A percentile compares a stretch with the other conserved stretches of the same genome.
phyloP scores from a whole-genome alignment of 768 basidiomycete species.

The Tricholoma sp. region DNA sequence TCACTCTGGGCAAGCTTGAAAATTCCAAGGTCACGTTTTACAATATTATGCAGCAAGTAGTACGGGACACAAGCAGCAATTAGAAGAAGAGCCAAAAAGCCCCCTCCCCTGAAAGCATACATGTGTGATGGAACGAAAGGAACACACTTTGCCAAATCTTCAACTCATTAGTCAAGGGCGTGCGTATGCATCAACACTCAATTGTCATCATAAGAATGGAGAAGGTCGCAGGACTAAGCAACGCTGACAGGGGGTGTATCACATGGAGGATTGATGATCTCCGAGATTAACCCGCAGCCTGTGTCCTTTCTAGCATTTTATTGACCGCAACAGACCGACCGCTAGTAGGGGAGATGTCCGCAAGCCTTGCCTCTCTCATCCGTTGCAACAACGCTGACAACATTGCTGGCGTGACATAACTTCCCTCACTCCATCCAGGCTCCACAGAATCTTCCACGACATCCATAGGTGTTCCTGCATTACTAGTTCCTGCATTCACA shows the following conservation, averaged over 20 bases:
- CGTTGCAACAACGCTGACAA: constrained; percentile 51
- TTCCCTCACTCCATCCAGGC: constrained; percentile 18
- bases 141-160: too few species aligned
- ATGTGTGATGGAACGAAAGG: not conserved
- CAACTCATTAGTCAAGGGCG: too few species aligned
- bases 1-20: too few species aligned
- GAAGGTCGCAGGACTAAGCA: too few species aligned
- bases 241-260: too few species aligned
- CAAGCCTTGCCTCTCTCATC: constrained; percentile 64
- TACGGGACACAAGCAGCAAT: not conserved
- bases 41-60: too few species aligned
- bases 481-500: constrained; percentile 4
- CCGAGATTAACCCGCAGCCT: constrained; percentile 45
- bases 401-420: constrained; percentile 51
- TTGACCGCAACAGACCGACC: constrained; percentile 56
- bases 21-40: too few species aligned
- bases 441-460: constrained; percentile 14
- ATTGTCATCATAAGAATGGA: too few species aligned
- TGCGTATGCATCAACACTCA: too few species aligned
- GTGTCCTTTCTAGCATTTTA: constrained; percentile 69
- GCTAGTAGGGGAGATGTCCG: constrained; percentile 47
- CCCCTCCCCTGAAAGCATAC: not conserved
- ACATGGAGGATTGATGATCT: not conserved
- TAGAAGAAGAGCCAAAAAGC: not conserved
- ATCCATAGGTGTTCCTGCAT: constrained; percentile 25